phyloP scores from a whole-genome alignment of 2,329 filamentous ascomycete species.

The Penicillium sp. region DNA sequence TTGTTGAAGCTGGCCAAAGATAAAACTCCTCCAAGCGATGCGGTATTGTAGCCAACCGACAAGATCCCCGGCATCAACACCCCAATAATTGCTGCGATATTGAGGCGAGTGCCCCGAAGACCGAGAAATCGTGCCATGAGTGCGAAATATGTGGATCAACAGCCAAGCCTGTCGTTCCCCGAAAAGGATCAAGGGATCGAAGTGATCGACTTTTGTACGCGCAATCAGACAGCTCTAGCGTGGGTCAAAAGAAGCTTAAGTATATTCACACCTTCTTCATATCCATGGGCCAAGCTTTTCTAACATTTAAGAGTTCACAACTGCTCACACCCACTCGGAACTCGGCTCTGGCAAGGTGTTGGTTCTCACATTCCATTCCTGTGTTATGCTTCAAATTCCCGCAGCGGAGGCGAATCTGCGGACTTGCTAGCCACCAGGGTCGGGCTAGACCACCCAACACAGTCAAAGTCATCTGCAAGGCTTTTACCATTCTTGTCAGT shows the following conservation, averaged over 20 bases:
- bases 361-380: constrained; percentile 11
- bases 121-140: constrained; percentile 20
- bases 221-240: neutral
- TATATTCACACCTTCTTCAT: neutral
- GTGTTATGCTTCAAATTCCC: constrained; percentile 7
- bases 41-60: constrained; percentile 21
- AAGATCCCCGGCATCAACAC: constrained; percentile 25
- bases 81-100: constrained; percentile 18
- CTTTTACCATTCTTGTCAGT: constrained; percentile 3
- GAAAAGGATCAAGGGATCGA: constrained; percentile 9
- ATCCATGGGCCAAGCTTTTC: neutral
- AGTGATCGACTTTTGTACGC: constrained; percentile 1
- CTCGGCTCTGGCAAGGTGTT: constrained; percentile 1
- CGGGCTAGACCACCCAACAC: neutral
- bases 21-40: constrained; percentile 21
- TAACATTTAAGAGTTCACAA: neutral
- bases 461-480: constrained; percentile 6
- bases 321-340: neutral
- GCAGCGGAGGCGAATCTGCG: neutral
- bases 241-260: neutral
- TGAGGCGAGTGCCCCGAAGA: constrained; percentile 24
- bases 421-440: constrained; percentile 4
- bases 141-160: constrained; percentile 5
- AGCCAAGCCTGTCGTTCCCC: constrained; percentile 3
- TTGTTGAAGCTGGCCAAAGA: constrained; percentile 16